These are phyloP conservation scores for Penicillium decumbens DNA, from an alignment of 2,329 filamentous ascomycete genomes.

Conservation along the genomic window DNA sequence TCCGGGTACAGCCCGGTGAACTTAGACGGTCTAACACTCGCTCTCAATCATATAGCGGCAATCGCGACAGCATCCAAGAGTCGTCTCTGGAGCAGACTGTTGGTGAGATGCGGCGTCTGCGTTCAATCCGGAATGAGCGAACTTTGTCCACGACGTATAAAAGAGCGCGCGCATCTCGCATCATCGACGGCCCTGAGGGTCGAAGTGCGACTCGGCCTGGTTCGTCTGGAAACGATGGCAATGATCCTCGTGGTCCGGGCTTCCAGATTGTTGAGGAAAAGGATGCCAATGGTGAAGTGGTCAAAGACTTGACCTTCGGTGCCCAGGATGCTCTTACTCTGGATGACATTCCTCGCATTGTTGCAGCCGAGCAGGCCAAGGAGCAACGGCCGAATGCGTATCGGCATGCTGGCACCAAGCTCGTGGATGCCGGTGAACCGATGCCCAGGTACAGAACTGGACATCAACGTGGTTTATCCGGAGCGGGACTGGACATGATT, in stretches of 20 bases:
- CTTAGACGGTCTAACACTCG: constrained; percentile 60
- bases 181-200: constrained; percentile 82
- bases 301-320: constrained; percentile 78
- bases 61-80: constrained; percentile 56
- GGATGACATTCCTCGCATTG: constrained; percentile 93
- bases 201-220: constrained; percentile 60
- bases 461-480: constrained; percentile 63
- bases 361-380: constrained; percentile 89
- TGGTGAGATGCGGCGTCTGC: constrained; percentile 84
- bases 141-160: constrained; percentile 89
- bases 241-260: constrained; percentile 51
- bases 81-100: constrained; percentile 90
- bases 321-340: constrained; percentile 87
- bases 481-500: constrained; percentile 46
- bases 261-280: constrained; percentile 79
- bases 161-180: constrained; percentile 81
- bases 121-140: constrained; percentile 90
- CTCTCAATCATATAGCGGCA: constrained; percentile 65
- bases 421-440: constrained; percentile 54
- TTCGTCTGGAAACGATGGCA: constrained; percentile 60
- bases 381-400: constrained; percentile 81
- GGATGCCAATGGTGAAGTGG: constrained; percentile 62
- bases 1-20: constrained; percentile 50
- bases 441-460: constrained; percentile 65
- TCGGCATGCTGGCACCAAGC: constrained; percentile 67